A percentile compares a stretch with the other conserved stretches of the same genome.
phyloP scores from a whole-genome alignment of 306 rosid species.

The Nissolia schottii region DNA sequence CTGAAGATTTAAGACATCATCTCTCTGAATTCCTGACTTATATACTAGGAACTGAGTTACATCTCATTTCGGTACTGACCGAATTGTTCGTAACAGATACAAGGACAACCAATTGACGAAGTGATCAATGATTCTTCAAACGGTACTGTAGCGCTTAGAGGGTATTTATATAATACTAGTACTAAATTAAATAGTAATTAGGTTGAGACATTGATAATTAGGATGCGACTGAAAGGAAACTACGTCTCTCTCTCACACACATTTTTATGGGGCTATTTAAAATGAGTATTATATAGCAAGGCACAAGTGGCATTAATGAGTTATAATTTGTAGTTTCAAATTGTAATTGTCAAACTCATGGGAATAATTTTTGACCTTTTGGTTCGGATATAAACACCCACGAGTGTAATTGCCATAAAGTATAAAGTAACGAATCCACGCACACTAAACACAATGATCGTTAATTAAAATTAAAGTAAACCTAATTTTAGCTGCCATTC shows the following conservation, averaged over 20 bases:
- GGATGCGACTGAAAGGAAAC: not conserved
- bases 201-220: not conserved
- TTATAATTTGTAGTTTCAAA: not conserved
- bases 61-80: too few species aligned
- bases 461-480: not conserved
- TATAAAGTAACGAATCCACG: slow-evolving; percentile 8
- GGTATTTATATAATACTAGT: not conserved
- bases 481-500: not conserved
- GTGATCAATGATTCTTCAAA: too few species aligned
- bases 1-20: too few species aligned
- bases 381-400: not conserved
- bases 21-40: too few species aligned
- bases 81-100: too few species aligned
- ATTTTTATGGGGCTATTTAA: not conserved
- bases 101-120: too few species aligned
- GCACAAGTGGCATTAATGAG: not conserved
- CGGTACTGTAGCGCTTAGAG: not conserved
- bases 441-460: not conserved
- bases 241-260: not conserved
- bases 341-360: not conserved
- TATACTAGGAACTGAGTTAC: too few species aligned
- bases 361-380: not conserved
- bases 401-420: slow-evolving; percentile 20
- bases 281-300: not conserved
- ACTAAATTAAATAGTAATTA: not conserved